These are phyloP conservation scores for Fusarium anthophilum DNA, from an alignment of 2,329 filamentous ascomycete genomes.

Conservation along the genomic window DNA sequence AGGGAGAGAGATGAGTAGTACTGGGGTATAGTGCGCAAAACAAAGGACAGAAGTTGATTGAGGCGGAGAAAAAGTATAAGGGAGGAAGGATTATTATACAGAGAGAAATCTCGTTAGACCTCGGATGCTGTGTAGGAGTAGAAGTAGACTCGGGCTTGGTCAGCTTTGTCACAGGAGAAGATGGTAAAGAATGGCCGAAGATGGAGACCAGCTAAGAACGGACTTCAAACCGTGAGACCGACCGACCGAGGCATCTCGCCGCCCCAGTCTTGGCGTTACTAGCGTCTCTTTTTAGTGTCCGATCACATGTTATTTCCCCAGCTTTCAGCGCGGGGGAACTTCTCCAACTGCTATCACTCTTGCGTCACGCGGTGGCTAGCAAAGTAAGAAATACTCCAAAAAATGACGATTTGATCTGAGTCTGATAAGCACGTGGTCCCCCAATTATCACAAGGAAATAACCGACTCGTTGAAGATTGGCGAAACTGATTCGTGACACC, in stretches of 20 bases:
- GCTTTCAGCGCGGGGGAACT: constrained; percentile 36
- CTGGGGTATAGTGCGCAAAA: constrained; percentile 22
- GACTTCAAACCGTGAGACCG: constrained; percentile 40
- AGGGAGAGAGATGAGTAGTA: constrained; percentile 1
- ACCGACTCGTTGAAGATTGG: not conserved
- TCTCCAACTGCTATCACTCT: constrained; percentile 7
- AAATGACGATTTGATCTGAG: constrained; percentile 8
- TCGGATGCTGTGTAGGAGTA: constrained; percentile 41
- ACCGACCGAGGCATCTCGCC: constrained; percentile 46
- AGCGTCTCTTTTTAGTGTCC: constrained; percentile 33
- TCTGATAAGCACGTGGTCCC: constrained; percentile 22
- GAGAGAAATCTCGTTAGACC: constrained; percentile 33
- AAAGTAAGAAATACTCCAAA: constrained; percentile 17
- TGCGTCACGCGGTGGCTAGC: constrained; percentile 35
- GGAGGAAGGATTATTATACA: constrained; percentile 31
- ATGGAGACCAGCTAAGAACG: not conserved
- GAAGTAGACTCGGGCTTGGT: constrained; percentile 32
- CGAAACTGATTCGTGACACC: constrained; percentile 9
- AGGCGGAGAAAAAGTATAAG: constrained; percentile 1
- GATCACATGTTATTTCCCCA: constrained; percentile 47
- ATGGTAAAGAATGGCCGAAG: constrained; percentile 15
- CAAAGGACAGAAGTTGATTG: constrained; percentile 1
- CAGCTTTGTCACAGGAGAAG: constrained; percentile 25
- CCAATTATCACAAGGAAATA: constrained; percentile 31
- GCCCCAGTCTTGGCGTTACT: constrained; percentile 37